Percentiles rank a stretch among this genome's conserved stretches.
These are phyloP conservation scores for Spiromastix sp. DNA, from an alignment of 2,329 filamentous ascomycete genomes.

Conservation along the genomic window DNA sequence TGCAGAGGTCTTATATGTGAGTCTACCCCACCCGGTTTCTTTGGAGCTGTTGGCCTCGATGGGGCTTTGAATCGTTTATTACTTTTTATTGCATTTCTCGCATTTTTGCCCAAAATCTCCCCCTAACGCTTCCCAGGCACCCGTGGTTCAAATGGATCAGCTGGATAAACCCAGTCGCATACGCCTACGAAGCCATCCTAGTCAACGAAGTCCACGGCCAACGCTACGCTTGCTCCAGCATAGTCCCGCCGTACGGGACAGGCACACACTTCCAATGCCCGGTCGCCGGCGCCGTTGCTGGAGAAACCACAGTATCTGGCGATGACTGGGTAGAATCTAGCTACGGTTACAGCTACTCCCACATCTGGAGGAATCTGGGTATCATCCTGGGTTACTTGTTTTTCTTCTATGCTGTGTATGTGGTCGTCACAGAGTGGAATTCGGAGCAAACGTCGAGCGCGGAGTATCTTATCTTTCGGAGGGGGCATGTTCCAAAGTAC, in stretches of 20 bases:
- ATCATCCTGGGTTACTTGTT: slow-evolving; percentile 56
- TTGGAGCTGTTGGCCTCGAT: slow-evolving; percentile 6
- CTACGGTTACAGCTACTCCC: slow-evolving; percentile 47
- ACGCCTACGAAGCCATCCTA: slow-evolving; percentile 53
- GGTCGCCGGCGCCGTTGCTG: slow-evolving; percentile 45
- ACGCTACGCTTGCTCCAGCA: slow-evolving; percentile 45
- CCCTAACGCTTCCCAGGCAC: slow-evolving; percentile 27
- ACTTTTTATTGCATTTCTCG: not conserved
- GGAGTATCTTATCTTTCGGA: slow-evolving; percentile 58
- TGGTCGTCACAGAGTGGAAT: slow-evolving; percentile 55
- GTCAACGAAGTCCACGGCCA: slow-evolving; percentile 49
- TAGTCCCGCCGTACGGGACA: slow-evolving; percentile 34
- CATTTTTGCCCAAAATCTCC: not conserved
- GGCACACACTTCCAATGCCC: slow-evolving; percentile 45
- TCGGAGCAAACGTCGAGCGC: slow-evolving; percentile 52
- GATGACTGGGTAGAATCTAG: slow-evolving; percentile 49
- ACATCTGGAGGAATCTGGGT: slow-evolving; percentile 60
- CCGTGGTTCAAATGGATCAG: slow-evolving; percentile 59
- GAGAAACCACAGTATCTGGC: slow-evolving; percentile 46
- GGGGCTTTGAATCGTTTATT: not conserved
- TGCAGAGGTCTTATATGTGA: slow-evolving; percentile 33
- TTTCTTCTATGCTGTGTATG: slow-evolving; percentile 54
- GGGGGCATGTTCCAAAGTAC: slow-evolving; percentile 39
- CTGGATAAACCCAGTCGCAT: slow-evolving; percentile 55
- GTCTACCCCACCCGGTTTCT: slow-evolving; percentile 5